Base-by-base conservation (phyloP, 1,284 basidiomycete species). In the Fomes fomentarius region DNA sequence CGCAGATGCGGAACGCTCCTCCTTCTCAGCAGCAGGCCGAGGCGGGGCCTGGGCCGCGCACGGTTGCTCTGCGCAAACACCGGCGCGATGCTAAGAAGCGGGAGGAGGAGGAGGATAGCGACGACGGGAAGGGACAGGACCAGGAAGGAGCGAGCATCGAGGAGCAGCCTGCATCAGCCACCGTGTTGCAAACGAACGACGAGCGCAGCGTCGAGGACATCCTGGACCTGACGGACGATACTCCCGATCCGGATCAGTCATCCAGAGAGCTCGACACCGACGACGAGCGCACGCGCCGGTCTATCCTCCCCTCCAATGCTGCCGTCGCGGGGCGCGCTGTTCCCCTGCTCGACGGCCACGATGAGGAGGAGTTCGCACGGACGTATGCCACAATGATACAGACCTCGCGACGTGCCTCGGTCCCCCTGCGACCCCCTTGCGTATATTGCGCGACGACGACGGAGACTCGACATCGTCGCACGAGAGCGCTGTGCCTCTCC, bases 181-280 rank as follows among this genome's bases (percentile, higher is more conserved):
- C 30, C 4, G 47, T n/a, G 14, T 38, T 25, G 1, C 50, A 26
- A 22, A 50, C 51, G 8, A 37, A 54, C 31, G 48, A 54, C n/a
- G 48, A 47, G 30, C 25, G 11, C 7, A 47, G 47, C 12, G 53
- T 55, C 8, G 57, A 55, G 31, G 34, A 50, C 9, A 30, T 55
- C 9, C 50, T 55, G 14, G 10, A 34, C 33, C 24, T 34, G 26
- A 22, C 30, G 6, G 15, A 26, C 19, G 42, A 42, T 9, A 8
- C 25, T 6, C 37, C 5, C 21, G n/a, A 17, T 19, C 24, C 4
- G 26, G 34, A 3, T 5, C n/a, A 37, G 47, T 42, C 25, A n/a
- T n/a, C n/a, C n/a, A n/a, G n/a, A n/a, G 54, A 52, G 21, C 35
- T 54, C 19, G 59, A 61, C 47, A 58, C 50, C 44, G 59, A 61